These are phyloP conservation scores for Adansonia rubrostipa DNA, from an alignment of 441 rosid genomes.

Conservation along the genomic window DNA sequence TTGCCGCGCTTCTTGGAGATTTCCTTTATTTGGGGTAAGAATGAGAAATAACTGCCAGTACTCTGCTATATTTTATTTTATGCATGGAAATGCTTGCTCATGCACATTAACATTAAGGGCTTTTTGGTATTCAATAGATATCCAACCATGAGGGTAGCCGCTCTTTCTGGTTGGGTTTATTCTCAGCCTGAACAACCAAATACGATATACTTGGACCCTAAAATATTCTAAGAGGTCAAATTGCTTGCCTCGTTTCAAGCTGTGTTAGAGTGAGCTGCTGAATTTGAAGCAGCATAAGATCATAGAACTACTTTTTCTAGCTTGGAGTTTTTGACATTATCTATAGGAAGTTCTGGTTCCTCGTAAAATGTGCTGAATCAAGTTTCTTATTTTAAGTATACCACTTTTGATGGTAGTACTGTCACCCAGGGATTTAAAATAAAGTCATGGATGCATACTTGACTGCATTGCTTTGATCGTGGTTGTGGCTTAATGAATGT, in stretches of 20 bases:
- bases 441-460: too few species aligned
- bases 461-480: too few species aligned
- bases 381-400: too few species aligned
- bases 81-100: slow-evolving; percentile 9
- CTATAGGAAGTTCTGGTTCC: neutral
- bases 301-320: neutral
- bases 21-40: slow-evolving; percentile 90
- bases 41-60: slow-evolving; percentile 24
- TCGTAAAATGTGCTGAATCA: too few species aligned
- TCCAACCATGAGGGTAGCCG: neutral
- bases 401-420: too few species aligned
- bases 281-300: neutral
- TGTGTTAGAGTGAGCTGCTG: too few species aligned
- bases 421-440: too few species aligned
- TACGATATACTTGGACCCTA: neutral
- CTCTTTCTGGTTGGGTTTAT: slow-evolving; percentile 1
- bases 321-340: neutral
- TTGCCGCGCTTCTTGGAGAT: slow-evolving; percentile 86
- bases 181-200: neutral
- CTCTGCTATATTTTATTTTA: neutral
- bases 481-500: too few species aligned
- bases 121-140: neutral
- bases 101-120: neutral
- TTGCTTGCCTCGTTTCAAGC: too few species aligned
- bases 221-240: neutral